Conservation (phyloP, 768 basidiomycete species). For the Suillus fuscotomentosus region DNA sequence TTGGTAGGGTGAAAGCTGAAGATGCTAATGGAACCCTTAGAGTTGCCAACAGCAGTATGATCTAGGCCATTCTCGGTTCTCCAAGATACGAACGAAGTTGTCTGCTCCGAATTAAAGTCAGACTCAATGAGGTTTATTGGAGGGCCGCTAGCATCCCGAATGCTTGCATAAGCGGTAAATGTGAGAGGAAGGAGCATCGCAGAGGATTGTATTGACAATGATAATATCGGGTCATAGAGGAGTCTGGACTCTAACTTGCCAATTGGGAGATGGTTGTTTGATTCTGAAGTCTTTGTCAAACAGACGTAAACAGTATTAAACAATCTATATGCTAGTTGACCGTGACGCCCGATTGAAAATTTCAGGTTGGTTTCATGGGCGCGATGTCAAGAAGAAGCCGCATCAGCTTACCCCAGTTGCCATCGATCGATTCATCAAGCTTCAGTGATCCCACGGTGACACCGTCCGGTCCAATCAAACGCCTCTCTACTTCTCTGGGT, state of each 20-base stretch:
- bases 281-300: constrained; percentile 29
- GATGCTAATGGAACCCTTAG: constrained; percentile 24
- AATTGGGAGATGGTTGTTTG: constrained; percentile 25
- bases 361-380: neutral
- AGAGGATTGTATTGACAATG: neutral
- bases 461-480: neutral
- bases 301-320: constrained; percentile 4
- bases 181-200: constrained; percentile 27
- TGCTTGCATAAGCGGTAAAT: constrained; percentile 15
- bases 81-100: neutral
- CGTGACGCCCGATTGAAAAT: neutral
- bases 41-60: constrained; percentile 15
- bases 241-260: neutral
- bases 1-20: constrained; percentile 11
- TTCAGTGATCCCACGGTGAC: neutral
- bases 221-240: neutral
- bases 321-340: neutral
- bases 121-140: constrained; percentile 17
- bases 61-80: neutral
- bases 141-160: neutral
- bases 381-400: neutral
- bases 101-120: constrained; percentile 14
- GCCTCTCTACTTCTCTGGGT: neutral
- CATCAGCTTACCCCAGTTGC: neutral
- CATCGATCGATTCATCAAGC: neutral